phyloP scores from a whole-genome alignment of 2,329 filamentous ascomycete species.

The Penicillium rolfsii region DNA sequence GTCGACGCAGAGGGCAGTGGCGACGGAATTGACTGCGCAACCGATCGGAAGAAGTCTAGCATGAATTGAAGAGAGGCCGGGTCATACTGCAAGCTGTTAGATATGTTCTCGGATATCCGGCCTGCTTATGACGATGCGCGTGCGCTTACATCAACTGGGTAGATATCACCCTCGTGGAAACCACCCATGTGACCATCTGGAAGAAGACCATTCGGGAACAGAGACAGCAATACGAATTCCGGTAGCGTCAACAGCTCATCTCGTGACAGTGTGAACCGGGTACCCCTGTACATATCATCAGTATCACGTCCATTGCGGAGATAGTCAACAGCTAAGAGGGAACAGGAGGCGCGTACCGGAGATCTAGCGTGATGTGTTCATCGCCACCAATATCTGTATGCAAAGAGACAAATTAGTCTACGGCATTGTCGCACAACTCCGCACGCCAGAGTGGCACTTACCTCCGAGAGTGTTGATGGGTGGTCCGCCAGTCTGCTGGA shows the following conservation, averaged over 20 bases:
- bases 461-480: conserved; percentile 88
- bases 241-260: conserved; percentile 94
- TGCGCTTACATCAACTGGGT: conserved; percentile 89
- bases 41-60: conserved; percentile 96
- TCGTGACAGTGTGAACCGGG: conserved; percentile 87
- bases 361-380: conserved; percentile 92
- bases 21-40: conserved; percentile 86
- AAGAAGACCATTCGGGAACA: conserved; percentile 97
- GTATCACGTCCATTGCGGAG: not conserved
- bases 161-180: conserved; percentile 89
- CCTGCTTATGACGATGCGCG: not conserved
- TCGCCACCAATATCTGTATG: conserved; percentile 75
- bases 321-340: conserved; percentile 7
- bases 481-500: conserved; percentile 85
- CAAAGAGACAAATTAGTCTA: conserved; percentile 15
- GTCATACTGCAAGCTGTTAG: conserved; percentile 72
- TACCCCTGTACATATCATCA: conserved; percentile 65
- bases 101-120: not conserved
- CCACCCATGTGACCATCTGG: conserved; percentile 95
- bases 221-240: conserved; percentile 94
- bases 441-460: conserved; percentile 46
- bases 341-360: conserved; percentile 67
- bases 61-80: conserved; percentile 96
- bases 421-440: not conserved
- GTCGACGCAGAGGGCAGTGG: conserved; percentile 68